These are phyloP conservation scores for Coemansia sp. DNA, from an alignment of 371 early-diverging fungal species.

Conservation along the genomic window DNA sequence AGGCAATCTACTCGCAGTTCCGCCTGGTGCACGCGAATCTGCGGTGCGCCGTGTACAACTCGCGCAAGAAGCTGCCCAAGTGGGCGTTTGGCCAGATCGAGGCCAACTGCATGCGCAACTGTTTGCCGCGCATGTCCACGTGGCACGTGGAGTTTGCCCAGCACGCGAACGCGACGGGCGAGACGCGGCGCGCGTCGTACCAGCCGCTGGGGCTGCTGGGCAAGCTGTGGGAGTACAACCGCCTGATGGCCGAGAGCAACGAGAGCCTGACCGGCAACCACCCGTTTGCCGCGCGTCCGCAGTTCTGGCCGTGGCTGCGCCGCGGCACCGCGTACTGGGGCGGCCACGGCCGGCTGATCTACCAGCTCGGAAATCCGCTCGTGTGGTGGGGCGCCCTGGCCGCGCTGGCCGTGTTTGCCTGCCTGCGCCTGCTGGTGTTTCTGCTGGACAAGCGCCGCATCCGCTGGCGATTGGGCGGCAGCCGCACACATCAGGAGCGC, in stretches of 20 bases:
- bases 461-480: conserved; percentile 57
- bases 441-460: conserved; percentile 70
- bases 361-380: conserved; percentile 97
- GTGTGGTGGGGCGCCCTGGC: conserved; percentile 82
- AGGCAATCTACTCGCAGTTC: conserved; percentile 69
- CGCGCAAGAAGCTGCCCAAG: conserved; percentile 79
- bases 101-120: conserved; percentile 76
- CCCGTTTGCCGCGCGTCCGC: conserved; percentile 82
- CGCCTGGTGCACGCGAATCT: conserved; percentile 72
- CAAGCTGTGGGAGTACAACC: conserved; percentile 80
- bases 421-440: conserved; percentile 59
- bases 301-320: conserved; percentile 79
- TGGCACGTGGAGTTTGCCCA: conserved; percentile 57
- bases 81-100: conserved; percentile 99
- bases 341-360: conserved; percentile 67
- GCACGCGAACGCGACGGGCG: conserved; percentile 12
- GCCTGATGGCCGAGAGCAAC: conserved; percentile 78
- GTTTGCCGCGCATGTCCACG: conserved; percentile 59
- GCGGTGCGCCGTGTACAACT: conserved; percentile 75
- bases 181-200: conserved; percentile 30
- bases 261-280: conserved; percentile 76
- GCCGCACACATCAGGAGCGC: conserved; percentile 6
- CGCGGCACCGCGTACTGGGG: conserved; percentile 92
- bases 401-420: conserved; percentile 60
- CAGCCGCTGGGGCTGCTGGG: conserved; percentile 56